phyloP scores from a whole-genome alignment of 108 stramenopile species.

The Fragilaria crotonensis region DNA sequence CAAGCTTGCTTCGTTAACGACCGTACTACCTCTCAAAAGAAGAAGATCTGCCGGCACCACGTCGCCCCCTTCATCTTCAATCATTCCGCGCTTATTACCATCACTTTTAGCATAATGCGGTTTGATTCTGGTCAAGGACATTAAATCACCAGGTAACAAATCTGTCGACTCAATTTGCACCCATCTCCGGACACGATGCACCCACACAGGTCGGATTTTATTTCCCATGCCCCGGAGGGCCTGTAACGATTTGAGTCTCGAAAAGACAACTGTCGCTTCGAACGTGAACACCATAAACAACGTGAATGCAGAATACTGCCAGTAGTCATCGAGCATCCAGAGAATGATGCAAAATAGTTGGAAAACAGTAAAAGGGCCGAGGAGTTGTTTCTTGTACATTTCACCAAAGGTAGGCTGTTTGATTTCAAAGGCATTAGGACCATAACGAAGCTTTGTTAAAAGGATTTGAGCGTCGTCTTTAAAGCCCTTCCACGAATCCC shows the following conservation, averaged over 20 bases:
- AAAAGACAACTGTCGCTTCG: conserved; percentile 90
- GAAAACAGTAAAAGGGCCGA: conserved; percentile 91
- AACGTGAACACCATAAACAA: conserved; percentile 91
- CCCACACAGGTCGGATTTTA: conserved; percentile 54
- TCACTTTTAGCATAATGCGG: conserved; percentile 38
- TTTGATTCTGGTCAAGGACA: conserved; percentile 69
- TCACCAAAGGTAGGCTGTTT: conserved; percentile 84
- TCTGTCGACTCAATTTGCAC: conserved; percentile 50
- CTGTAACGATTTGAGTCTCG: conserved; percentile 56
- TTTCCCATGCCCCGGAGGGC: conserved; percentile 81
- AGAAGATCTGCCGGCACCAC: conserved; percentile 93
- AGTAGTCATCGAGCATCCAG: conserved; percentile 96
- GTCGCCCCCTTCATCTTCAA: conserved; percentile 75
- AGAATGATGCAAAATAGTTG: conserved; percentile 87
- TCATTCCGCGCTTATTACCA: conserved; percentile 2
- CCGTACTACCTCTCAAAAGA: conserved; percentile 78
- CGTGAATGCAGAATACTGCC: conserved; percentile 88
- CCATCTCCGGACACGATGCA: conserved; percentile 74
- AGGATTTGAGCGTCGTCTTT: conserved; percentile 42
- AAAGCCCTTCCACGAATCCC: conserved; percentile 72
- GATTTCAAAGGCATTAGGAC: conserved; percentile 82
- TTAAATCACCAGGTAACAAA: conserved; percentile 91
- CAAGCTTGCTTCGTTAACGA: conserved; percentile 93
- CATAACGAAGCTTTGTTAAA: conserved; percentile 79
- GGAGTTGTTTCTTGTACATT: conserved; percentile 89